Evolutionary conservation across 2,329 filamentous ascomycete genomes (phyloP).

Genomic region (Fusarium keratoplasticum): DNA sequence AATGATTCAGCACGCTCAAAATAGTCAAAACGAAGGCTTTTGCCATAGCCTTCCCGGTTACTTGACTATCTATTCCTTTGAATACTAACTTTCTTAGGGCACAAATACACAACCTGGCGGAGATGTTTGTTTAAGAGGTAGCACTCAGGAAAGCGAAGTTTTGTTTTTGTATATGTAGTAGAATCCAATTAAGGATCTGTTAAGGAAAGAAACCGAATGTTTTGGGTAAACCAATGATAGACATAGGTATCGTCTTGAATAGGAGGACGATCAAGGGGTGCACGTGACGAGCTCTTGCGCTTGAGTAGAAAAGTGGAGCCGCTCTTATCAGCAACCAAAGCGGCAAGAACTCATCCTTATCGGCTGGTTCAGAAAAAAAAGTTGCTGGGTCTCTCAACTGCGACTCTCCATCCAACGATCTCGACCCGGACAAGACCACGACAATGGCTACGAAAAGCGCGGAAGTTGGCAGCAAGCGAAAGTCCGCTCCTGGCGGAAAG

Average conservation of each 20-base stretch:
- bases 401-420: slow-evolving; percentile 32
- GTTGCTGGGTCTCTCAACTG: slow-evolving; percentile 32
- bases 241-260: too few relatives aligned
- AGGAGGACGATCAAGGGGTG: not conserved
- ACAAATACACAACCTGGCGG: not conserved
- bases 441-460: slow-evolving; percentile 63
- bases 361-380: slow-evolving; percentile 40
- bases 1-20: not conserved
- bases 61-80: not conserved
- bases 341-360: slow-evolving; percentile 30
- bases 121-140: not conserved
- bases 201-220: not conserved
- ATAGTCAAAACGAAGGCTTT: not conserved
- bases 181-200: rapidly evolving
- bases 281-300: slow-evolving; percentile 16
- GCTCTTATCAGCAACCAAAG: slow-evolving; percentile 31
- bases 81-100: not conserved
- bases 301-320: slow-evolving; percentile 1
- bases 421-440: slow-evolving; percentile 18
- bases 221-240: too few relatives aligned
- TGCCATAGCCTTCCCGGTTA: too few relatives aligned
- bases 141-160: not conserved
- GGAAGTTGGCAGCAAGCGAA: slow-evolving; percentile 66
- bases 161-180: not conserved
- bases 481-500: slow-evolving; percentile 60